A percentile compares a stretch with the other conserved stretches of the same genome.
phyloP scores from a whole-genome alignment of 495 filamentous ascomycete genomes.

The Letharia lupina region DNA sequence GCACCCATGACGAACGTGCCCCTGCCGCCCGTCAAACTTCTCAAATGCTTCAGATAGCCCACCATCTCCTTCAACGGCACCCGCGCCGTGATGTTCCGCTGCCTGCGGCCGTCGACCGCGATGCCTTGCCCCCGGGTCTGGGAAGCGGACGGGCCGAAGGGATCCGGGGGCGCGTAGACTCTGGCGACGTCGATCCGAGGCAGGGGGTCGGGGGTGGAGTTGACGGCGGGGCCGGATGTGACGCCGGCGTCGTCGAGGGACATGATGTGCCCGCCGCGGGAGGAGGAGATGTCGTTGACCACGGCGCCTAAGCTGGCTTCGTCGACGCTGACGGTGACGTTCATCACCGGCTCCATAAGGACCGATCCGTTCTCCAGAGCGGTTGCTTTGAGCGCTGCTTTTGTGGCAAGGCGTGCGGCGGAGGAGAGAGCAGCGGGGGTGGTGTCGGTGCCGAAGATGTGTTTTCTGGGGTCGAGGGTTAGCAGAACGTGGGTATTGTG shows the following conservation, averaged over 20 bases:
- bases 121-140: constrained; percentile 22
- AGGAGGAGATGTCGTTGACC: constrained; percentile 80
- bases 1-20: constrained; percentile 90
- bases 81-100: constrained; percentile 63
- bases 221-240: constrained; percentile 27
- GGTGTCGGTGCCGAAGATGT: constrained; percentile 59
- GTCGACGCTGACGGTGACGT: constrained; percentile 72
- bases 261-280: constrained; percentile 74
- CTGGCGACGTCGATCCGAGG: constrained; percentile 53
- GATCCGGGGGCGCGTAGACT: constrained; percentile 79
- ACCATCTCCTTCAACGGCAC: constrained; percentile 97
- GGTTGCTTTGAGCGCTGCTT: constrained; percentile 52
- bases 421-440: constrained; percentile 68
- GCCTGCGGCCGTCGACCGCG: constrained; percentile 28
- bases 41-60: constrained; percentile 82
- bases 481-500: constrained; percentile 60
- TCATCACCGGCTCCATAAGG: constrained; percentile 90
- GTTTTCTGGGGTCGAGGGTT: constrained; percentile 52
- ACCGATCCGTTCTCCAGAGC: constrained; percentile 41
- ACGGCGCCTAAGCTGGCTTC: constrained; percentile 74
- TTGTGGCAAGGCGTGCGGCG: constrained; percentile 64
- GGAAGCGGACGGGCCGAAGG: constrained; percentile 51
- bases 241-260: constrained; percentile 61
- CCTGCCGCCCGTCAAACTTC: constrained; percentile 78
- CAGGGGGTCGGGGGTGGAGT: constrained; percentile 27